phyloP scores from a whole-genome alignment of 163 green algal species.

The Chloroidium sp. region DNA sequence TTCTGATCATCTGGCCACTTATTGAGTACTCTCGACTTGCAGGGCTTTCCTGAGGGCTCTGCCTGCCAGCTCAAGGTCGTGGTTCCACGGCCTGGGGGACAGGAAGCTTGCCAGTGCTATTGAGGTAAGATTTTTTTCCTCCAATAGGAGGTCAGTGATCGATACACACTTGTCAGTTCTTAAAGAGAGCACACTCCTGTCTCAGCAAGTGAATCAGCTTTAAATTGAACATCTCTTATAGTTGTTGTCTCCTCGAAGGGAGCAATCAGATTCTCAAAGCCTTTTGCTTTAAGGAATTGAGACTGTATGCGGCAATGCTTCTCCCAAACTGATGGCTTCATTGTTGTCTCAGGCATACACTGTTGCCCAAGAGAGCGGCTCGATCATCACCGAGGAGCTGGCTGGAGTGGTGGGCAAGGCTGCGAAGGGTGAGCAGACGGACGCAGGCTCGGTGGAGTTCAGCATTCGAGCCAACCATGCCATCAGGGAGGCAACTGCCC shows the following conservation, averaged over 20 bases:
- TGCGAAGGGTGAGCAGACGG: background rate
- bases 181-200: too few species aligned
- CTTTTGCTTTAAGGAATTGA: too few species aligned
- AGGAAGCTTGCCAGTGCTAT: constrained; percentile 34
- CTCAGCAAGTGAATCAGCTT: too few species aligned
- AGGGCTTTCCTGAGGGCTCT: constrained; percentile 47
- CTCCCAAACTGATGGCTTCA: too few species aligned
- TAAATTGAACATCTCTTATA: too few species aligned
- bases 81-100: constrained; percentile 67
- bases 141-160: too few species aligned
- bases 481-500: constrained; percentile 55
- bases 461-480: constrained; percentile 35
- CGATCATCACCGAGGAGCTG: constrained; percentile 13
- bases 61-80: constrained; percentile 56
- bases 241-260: too few species aligned
- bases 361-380: constrained; percentile 41
- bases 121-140: constrained; percentile 22
- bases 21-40: constrained; percentile 19
- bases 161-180: too few species aligned
- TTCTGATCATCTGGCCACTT: too few species aligned
- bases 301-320: too few species aligned
- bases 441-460: constrained; percentile 40
- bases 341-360: constrained; percentile 49
- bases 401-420: background rate
- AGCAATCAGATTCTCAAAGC: too few species aligned